These are phyloP conservation scores for Edaphochlamys debaryana DNA, from an alignment of 139 green algal species.

Conservation along the genomic window DNA sequence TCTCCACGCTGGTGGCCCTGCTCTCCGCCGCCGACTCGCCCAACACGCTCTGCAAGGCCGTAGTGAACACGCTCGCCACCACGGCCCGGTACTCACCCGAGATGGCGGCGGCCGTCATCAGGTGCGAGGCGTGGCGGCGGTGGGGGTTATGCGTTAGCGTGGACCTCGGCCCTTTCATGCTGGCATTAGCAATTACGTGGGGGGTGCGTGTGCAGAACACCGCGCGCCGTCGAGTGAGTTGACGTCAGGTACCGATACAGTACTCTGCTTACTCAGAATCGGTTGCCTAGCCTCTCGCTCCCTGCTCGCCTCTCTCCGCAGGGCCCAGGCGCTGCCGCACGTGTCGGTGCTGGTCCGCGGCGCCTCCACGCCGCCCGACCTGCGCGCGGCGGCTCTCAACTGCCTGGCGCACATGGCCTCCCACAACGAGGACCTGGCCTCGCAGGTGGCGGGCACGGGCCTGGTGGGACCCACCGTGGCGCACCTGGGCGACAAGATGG, in stretches of 20 bases:
- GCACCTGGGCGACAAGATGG: slow-evolving; percentile 56
- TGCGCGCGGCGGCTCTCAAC: slow-evolving; percentile 50
- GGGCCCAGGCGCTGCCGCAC: slow-evolving; percentile 20
- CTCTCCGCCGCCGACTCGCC: slow-evolving; percentile 16
- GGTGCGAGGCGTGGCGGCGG: background rate
- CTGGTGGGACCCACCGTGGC: slow-evolving; percentile 39
- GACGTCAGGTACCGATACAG: no score
- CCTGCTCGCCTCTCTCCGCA: background rate
- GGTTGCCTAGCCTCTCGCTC: background rate
- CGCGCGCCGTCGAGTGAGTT: no score
- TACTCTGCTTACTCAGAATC: no score
- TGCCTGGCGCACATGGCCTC: slow-evolving; percentile 41
- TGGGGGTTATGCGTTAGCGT: background rate
- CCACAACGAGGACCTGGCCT: slow-evolving; percentile 54
- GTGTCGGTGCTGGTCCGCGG: slow-evolving; percentile 42
- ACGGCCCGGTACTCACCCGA: slow-evolving; percentile 32
- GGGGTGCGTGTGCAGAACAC: no score
- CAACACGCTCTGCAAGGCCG: slow-evolving; percentile 24
- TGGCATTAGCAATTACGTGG: no score
- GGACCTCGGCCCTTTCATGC: no score
- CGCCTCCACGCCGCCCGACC: slow-evolving; percentile 46
- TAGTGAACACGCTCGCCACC: slow-evolving; percentile 43
- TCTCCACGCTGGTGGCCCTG: slow-evolving; percentile 44
- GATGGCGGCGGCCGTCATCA: slow-evolving; percentile 48
- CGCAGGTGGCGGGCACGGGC: slow-evolving; percentile 36